phyloP scores from a whole-genome alignment of 495 filamentous ascomycete species.

The Rostrohypoxylon terebratum region DNA sequence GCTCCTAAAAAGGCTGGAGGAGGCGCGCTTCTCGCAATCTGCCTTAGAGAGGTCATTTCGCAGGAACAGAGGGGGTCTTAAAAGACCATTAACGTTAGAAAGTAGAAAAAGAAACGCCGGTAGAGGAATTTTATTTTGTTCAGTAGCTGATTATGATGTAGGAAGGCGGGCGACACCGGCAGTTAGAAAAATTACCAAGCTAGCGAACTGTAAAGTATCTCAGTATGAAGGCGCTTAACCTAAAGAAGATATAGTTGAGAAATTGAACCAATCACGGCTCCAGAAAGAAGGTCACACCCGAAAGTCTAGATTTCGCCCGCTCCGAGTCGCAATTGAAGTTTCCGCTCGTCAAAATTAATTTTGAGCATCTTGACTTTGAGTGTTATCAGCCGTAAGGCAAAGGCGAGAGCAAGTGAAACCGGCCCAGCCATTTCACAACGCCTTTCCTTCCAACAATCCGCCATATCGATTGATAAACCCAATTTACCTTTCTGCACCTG shows the following conservation, averaged over 20 bases:
- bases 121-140: constrained; percentile 42
- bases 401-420: constrained; percentile 13
- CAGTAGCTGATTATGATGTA: constrained; percentile 26
- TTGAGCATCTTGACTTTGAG: constrained; percentile 30
- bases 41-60: constrained; percentile 62
- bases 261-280: constrained; percentile 15
- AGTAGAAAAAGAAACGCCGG: constrained; percentile 2
- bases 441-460: neutral
- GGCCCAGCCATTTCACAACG: neutral
- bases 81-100: constrained; percentile 36
- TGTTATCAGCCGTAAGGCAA: constrained; percentile 18
- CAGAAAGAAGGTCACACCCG: neutral
- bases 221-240: constrained; percentile 10
- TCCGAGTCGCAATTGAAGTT: constrained; percentile 27
- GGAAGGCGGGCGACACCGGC: constrained; percentile 46
- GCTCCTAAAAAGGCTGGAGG: constrained; percentile 53
- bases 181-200: constrained; percentile 44
- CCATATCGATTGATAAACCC: neutral
- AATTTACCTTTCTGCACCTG: constrained; percentile 39
- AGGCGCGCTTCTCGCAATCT: constrained; percentile 56
- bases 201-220: constrained; percentile 10
- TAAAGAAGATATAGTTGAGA: neutral
- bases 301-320: constrained; percentile 25
- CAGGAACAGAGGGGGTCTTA: constrained; percentile 19
- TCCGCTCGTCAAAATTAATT: constrained; percentile 34